These are phyloP conservation scores for Colletotrichum eremochloae DNA, from an alignment of 2,329 filamentous ascomycete genomes.

Conservation along the genomic window DNA sequence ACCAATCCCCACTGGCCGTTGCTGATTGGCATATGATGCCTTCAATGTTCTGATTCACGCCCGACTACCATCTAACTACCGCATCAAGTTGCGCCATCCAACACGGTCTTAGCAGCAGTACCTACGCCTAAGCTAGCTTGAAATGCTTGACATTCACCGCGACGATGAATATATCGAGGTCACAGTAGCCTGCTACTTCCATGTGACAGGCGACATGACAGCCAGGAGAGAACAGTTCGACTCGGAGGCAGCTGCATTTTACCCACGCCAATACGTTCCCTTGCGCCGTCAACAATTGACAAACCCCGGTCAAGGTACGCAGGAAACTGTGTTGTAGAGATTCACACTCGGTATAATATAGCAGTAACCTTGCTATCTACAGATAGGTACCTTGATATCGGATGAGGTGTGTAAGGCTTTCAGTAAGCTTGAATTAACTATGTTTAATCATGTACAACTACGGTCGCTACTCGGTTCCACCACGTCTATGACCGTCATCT, in stretches of 20 bases:
- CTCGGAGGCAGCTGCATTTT: not conserved
- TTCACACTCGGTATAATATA: not conserved
- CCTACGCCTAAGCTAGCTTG: not conserved
- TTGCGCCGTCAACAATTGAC: not conserved
- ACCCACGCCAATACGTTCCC: not conserved
- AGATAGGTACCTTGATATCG: not conserved
- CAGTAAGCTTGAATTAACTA: conserved; percentile 29
- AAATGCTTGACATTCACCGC: not conserved
- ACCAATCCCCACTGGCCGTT: too few relatives aligned
- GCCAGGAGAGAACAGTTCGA: not conserved
- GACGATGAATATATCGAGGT: not conserved
- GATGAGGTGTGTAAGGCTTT: not conserved
- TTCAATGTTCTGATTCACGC: too few relatives aligned
- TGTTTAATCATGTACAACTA: conserved; percentile 34
- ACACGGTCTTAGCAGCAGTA: not conserved
- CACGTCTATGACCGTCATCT: not conserved
- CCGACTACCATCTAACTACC: too few relatives aligned
- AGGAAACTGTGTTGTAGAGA: not conserved
- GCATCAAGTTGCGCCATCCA: too few relatives aligned
- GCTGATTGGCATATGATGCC: too few relatives aligned
- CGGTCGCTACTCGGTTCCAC: not conserved
- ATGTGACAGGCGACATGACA: not conserved
- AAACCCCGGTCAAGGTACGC: not conserved
- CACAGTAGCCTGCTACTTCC: not conserved
- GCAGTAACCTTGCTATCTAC: not conserved